Conservation (phyloP, 306 rosid species). For the Acacia crassicarpa region DNA sequence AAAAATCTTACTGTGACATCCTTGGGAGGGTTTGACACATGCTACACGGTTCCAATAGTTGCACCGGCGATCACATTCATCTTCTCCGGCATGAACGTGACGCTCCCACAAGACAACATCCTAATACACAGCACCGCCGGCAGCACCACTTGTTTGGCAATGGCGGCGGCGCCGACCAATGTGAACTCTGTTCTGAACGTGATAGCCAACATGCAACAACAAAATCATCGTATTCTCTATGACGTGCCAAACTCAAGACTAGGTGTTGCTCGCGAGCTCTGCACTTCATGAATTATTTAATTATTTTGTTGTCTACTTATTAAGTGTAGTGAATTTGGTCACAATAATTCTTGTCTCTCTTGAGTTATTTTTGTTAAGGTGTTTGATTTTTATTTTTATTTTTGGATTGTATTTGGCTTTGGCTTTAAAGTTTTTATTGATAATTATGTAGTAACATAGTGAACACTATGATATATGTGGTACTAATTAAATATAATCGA, state of each 20-base stretch:
- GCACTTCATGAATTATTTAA: slow-evolving; percentile 40
- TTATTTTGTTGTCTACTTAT: background rate
- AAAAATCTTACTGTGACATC: slow-evolving; percentile 45
- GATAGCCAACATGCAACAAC: slow-evolving; percentile 96
- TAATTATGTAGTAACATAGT: slow-evolving; percentile 22
- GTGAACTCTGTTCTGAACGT: slow-evolving; percentile 90
- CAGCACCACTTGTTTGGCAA: slow-evolving; percentile 72
- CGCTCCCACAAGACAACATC: slow-evolving; percentile 75
- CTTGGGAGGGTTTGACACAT: slow-evolving; percentile 92
- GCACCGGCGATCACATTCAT: slow-evolving; percentile 76
- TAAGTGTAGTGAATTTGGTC: background rate
- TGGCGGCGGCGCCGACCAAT: slow-evolving; percentile 77
- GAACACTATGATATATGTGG: slow-evolving; percentile 2
- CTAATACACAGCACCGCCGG: slow-evolving; percentile 82
- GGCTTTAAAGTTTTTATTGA: slow-evolving; percentile 24
- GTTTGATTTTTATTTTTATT: background rate
- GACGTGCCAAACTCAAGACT: slow-evolving; percentile 84
- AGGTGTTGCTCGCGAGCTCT: slow-evolving; percentile 83
- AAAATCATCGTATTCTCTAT: slow-evolving; percentile 76
- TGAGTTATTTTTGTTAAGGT: slow-evolving; percentile 6
- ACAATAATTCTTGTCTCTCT: background rate
- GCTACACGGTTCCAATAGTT: slow-evolving; percentile 68
- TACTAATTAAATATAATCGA: slow-evolving; percentile 7
- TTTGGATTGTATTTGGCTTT: slow-evolving; percentile 19
- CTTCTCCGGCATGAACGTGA: slow-evolving; percentile 88